Conservation (phyloP, 768 basidiomycete species). For the Hericium erinaceus region DNA sequence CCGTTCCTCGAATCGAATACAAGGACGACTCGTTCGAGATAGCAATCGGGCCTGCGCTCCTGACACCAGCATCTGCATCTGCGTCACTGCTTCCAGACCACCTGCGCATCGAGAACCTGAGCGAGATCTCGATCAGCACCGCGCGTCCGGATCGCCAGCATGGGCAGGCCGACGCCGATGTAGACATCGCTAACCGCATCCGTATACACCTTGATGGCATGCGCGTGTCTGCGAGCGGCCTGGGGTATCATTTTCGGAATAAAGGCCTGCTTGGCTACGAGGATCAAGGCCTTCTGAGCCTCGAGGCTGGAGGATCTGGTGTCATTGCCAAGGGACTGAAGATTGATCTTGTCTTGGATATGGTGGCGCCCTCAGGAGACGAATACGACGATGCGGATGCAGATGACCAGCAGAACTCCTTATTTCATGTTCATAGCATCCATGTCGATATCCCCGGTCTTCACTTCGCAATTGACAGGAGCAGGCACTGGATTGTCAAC, state of each 20-base stretch:
- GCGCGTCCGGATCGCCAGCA: neutral
- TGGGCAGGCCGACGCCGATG: neutral
- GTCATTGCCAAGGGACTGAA: conserved; percentile 3
- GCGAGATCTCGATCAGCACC: conserved; percentile 17
- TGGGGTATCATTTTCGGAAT: conserved; percentile 18
- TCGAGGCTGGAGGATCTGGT: conserved; percentile 4
- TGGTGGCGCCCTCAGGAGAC: conserved; percentile 10
- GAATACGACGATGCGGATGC: neutral
- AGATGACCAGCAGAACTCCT: neutral
- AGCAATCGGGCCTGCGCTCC: conserved; percentile 17
- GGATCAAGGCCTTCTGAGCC: conserved; percentile 20
- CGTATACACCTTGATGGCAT: conserved; percentile 18
- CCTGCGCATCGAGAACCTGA: conserved; percentile 14
- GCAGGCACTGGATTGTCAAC: conserved; percentile 22
- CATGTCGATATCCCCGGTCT: conserved; percentile 16
- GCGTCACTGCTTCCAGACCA: conserved; percentile 19
- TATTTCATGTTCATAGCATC: conserved; percentile 18
- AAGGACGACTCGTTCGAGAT: conserved; percentile 10
- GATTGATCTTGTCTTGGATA: conserved; percentile 3
- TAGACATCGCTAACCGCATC: conserved; percentile 5
- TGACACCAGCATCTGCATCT: conserved; percentile 8
- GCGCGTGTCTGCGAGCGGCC: conserved; percentile 13
- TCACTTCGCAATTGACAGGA: conserved; percentile 12
- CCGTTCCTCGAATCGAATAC: conserved; percentile 22
- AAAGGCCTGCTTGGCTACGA: conserved; percentile 17